A percentile compares a stretch with the other conserved stretches of the same genome.
phyloP scores from a whole-genome alignment of 192 early-diverging fungal genomes.

The Piromyces sp. region DNA sequence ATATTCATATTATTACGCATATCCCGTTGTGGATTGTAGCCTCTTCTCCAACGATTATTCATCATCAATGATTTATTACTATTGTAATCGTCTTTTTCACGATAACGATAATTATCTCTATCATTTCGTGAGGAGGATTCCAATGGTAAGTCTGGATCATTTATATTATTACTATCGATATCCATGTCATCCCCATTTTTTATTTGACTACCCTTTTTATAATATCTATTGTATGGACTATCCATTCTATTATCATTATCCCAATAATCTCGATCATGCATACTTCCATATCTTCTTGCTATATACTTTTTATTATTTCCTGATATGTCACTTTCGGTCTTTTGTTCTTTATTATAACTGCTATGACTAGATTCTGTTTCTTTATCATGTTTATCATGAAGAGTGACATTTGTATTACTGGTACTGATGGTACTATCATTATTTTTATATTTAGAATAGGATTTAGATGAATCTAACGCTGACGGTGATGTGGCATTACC shows the following conservation, averaged over 20 bases:
- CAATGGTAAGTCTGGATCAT: not conserved
- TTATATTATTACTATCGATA: not conserved
- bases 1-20: not conserved
- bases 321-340: not conserved
- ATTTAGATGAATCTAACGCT: not conserved
- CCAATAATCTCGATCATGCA: not conserved
- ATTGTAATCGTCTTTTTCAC: not conserved
- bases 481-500: too few species aligned
- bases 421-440: too few species aligned
- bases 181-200: not conserved
- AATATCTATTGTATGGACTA: not conserved
- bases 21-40: not conserved
- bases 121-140: not conserved
- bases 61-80: not conserved
- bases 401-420: too few species aligned
- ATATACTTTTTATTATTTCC: not conserved
- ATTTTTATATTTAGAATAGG: not conserved
- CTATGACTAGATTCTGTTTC: not conserved
- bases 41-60: not conserved
- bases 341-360: not conserved
- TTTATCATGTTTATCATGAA: not conserved
- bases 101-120: not conserved
- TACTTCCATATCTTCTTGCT: not conserved
- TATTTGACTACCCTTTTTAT: not conserved
- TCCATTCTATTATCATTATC: not conserved